Percentiles rank a stretch among this genome's conserved stretches.
Conservation (phyloP, 345 rosid species). For the Sonneratia alba region DNA sequence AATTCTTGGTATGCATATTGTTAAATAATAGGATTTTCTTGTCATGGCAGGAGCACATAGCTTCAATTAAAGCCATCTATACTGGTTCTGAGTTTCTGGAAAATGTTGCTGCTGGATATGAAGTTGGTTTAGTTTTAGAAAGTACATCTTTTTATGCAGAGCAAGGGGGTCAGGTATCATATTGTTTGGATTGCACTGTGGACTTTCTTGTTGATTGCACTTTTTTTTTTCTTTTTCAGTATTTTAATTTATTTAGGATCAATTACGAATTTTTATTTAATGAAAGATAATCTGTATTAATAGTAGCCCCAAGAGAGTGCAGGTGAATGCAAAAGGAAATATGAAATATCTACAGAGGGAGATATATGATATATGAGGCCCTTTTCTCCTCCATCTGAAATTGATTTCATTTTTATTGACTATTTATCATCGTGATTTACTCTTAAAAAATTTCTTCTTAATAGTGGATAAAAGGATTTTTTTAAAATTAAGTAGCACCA, state of each 20-base stretch:
- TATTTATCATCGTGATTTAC: background rate
- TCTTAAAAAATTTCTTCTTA: background rate
- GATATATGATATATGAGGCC: background rate
- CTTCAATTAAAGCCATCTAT: constrained; percentile 72
- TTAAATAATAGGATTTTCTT: background rate
- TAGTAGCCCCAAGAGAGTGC: too few species aligned
- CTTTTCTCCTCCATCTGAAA: background rate
- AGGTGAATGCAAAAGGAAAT: too few species aligned
- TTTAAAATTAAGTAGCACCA: background rate
- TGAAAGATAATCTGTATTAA: too few species aligned
- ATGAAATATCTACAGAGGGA: background rate
- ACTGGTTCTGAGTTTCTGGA: constrained; percentile 62
- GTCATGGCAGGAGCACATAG: constrained; percentile 51
- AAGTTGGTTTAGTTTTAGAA: constrained; percentile 67
- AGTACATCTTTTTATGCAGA: constrained; percentile 93
- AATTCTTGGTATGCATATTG: background rate
- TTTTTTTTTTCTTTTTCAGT: background rate
- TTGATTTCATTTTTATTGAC: background rate
- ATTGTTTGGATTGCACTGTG: background rate
- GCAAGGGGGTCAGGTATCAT: constrained; percentile 97
- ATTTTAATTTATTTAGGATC: background rate
- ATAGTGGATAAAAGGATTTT: background rate
- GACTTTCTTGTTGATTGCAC: background rate
- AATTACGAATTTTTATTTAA: too few species aligned
- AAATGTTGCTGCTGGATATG: constrained; percentile 35